Conservation (phyloP, 2,329 filamentous ascomycete species). For the Xylariaceae sp. region DNA sequence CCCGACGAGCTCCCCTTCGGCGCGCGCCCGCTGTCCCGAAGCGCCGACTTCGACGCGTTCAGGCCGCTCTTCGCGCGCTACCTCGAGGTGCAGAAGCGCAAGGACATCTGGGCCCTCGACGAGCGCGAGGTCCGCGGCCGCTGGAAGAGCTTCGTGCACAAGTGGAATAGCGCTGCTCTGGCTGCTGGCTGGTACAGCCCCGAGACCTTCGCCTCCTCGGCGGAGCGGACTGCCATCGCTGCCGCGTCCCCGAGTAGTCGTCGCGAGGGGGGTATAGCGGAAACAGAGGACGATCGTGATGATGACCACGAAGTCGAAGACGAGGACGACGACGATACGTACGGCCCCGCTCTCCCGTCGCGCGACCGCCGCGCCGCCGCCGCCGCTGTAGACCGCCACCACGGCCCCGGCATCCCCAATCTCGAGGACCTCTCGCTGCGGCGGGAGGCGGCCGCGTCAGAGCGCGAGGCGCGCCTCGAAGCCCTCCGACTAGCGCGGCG, state of each 20-base stretch:
- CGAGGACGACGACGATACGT: slow-evolving; percentile 63
- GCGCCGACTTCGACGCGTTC: slow-evolving; percentile 64
- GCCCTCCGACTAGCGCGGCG: slow-evolving; percentile 65
- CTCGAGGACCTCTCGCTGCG: slow-evolving; percentile 72
- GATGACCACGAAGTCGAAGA: slow-evolving; percentile 41
- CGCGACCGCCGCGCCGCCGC: slow-evolving; percentile 30
- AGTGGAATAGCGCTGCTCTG: slow-evolving; percentile 90
- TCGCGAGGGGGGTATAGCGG: not conserved
- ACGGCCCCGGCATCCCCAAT: slow-evolving; percentile 68
- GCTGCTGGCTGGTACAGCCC: slow-evolving; percentile 94
- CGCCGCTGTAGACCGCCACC: slow-evolving; percentile 30
- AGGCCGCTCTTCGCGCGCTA: slow-evolving; percentile 79
- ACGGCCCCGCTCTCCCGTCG: slow-evolving; percentile 48
- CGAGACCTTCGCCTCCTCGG: slow-evolving; percentile 61
- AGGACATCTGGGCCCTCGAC: slow-evolving; percentile 68
- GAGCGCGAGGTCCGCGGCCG: slow-evolving; percentile 77
- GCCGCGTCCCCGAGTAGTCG: no score
- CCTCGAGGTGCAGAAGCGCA: slow-evolving; percentile 82
- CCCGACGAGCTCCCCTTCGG: slow-evolving; percentile 61
- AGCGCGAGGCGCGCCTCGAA: slow-evolving; percentile 48
- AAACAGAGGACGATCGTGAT: slow-evolving; percentile 24
- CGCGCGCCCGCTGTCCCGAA: slow-evolving; percentile 67
- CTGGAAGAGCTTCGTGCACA: slow-evolving; percentile 90
- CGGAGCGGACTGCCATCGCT: slow-evolving; percentile 27
- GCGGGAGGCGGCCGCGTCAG: slow-evolving; percentile 53